These are phyloP conservation scores for Hirschfeldia incana DNA, from an alignment of 345 rosid genomes.

Conservation along the genomic window DNA sequence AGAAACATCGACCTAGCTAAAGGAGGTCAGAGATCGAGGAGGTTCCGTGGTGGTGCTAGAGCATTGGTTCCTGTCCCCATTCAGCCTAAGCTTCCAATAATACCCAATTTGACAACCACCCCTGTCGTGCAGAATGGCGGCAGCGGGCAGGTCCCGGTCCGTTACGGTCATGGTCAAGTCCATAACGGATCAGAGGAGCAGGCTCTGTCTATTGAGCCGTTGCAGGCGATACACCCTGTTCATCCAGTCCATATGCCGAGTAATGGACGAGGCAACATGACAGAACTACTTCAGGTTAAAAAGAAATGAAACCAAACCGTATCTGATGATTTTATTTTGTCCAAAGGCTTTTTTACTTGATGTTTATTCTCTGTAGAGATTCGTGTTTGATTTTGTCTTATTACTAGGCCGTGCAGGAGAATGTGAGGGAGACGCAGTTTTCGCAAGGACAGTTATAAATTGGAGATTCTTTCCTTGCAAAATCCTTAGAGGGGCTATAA, in stretches of 20 bases:
- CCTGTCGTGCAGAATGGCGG: conserved; percentile 56
- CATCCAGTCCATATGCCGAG: conserved; percentile 50
- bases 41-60: conserved; percentile 28
- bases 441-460: conserved; percentile 30
- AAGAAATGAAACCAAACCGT: background rate
- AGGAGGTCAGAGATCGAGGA: conserved; percentile 40
- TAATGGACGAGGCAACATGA: conserved; percentile 73
- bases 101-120: conserved; percentile 24
- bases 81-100: conserved; percentile 33
- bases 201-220: conserved; percentile 68
- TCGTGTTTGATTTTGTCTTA: conserved; percentile 33
- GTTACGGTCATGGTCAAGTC: conserved; percentile 30
- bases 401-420: conserved; percentile 89
- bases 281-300: conserved; percentile 85
- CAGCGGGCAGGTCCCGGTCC: conserved; percentile 24
- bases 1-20: conserved; percentile 45
- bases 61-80: conserved; percentile 33
- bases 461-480: conserved; percentile 7
- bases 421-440: conserved; percentile 53
- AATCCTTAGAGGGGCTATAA: conserved; percentile 11
- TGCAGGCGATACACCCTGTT: conserved; percentile 55
- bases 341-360: background rate
- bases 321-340: background rate
- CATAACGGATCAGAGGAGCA: conserved; percentile 49
- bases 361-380: background rate